Evolutionary conservation across 768 basidiomycete species (phyloP).

Genomic region (Rhodocollybia butyracea): DNA sequence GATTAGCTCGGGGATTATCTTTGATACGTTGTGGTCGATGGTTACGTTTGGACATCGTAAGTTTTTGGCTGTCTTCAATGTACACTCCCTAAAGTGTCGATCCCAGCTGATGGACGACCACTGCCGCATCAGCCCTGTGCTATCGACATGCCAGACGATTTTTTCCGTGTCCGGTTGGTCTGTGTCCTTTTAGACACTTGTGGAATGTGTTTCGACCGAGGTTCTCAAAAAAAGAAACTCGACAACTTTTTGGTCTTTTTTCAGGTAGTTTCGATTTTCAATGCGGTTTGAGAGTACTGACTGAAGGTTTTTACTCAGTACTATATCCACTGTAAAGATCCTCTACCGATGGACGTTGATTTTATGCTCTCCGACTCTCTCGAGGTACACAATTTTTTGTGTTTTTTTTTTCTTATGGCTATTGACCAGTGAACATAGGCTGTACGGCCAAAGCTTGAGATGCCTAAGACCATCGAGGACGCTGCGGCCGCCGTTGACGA

Average conservation of each 20-base stretch:
- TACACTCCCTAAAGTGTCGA: slow-evolving; percentile 10
- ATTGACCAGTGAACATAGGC: slow-evolving; percentile 49
- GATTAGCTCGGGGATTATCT: slow-evolving; percentile 83
- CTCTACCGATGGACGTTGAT: slow-evolving; percentile 95
- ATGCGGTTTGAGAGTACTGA: not conserved
- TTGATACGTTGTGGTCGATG: slow-evolving; percentile 92
- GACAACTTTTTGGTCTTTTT: slow-evolving; percentile 93
- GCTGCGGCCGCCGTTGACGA: slow-evolving; percentile 89
- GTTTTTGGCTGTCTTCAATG: slow-evolving; percentile 28
- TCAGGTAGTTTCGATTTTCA: slow-evolving; percentile 52
- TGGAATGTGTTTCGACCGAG: slow-evolving; percentile 97
- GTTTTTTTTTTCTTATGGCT: not conserved
- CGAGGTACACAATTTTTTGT: slow-evolving; percentile 52
- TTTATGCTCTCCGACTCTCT: slow-evolving; percentile 96
- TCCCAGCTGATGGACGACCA: slow-evolving; percentile 83
- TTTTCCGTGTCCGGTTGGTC: slow-evolving; percentile 88
- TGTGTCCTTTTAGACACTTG: slow-evolving; percentile 93
- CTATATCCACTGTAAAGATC: slow-evolving; percentile 86
- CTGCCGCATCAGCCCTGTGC: slow-evolving; percentile 69
- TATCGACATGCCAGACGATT: slow-evolving; percentile 93
- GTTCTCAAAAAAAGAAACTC: slow-evolving; percentile 87
- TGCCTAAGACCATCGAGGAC: slow-evolving; percentile 76
- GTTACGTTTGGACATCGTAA: slow-evolving; percentile 95
- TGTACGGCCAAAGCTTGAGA: slow-evolving; percentile 75
- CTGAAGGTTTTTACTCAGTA: slow-evolving; percentile 42